These are phyloP conservation scores for Zygoascus hellenicus DNA, from an alignment of 1,139 yeast species.

Conservation along the genomic window DNA sequence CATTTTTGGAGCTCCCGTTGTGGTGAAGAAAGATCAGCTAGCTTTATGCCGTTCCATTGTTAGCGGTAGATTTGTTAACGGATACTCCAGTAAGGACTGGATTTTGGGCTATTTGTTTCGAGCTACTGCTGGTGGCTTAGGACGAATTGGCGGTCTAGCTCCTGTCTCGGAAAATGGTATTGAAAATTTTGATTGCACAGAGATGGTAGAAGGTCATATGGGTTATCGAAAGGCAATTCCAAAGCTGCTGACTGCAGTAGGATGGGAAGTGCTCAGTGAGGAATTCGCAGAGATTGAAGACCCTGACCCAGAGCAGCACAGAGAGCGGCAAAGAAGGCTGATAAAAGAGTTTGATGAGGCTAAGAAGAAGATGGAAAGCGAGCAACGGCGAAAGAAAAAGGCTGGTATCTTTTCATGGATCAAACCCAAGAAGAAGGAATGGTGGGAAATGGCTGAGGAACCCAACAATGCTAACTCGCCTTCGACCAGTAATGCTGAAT, in stretches of 20 bases:
- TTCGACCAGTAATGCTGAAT: background rate
- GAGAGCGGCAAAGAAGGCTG: constrained; percentile 69
- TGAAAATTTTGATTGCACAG: constrained; percentile 85
- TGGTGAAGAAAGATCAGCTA: constrained; percentile 71
- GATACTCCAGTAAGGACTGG: constrained; percentile 93
- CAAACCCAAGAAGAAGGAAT: constrained; percentile 71
- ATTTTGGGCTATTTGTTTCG: constrained; percentile 89
- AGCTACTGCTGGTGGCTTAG: constrained; percentile 92
- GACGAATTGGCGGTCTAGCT: constrained; percentile 84
- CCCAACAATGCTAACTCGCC: background rate
- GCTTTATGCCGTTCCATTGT: constrained; percentile 80
- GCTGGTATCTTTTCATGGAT: constrained; percentile 43
- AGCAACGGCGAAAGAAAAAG: constrained; percentile 33
- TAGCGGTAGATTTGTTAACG: constrained; percentile 85
- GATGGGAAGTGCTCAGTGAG: constrained; percentile 81
- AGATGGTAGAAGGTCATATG: constrained; percentile 91
- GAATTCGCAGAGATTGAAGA: constrained; percentile 95
- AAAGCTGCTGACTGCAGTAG: constrained; percentile 56
- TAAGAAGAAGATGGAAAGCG: constrained; percentile 44
- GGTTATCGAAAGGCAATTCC: constrained; percentile 94
- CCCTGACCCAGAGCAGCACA: constrained; percentile 84
- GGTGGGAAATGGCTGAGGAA: constrained; percentile 72
- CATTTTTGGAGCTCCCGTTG: constrained; percentile 83
- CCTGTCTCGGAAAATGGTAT: constrained; percentile 58
- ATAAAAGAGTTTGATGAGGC: constrained; percentile 84